These are phyloP conservation scores for Agrocybe praecox DNA, from an alignment of 768 basidiomycete species.

Conservation along the genomic window DNA sequence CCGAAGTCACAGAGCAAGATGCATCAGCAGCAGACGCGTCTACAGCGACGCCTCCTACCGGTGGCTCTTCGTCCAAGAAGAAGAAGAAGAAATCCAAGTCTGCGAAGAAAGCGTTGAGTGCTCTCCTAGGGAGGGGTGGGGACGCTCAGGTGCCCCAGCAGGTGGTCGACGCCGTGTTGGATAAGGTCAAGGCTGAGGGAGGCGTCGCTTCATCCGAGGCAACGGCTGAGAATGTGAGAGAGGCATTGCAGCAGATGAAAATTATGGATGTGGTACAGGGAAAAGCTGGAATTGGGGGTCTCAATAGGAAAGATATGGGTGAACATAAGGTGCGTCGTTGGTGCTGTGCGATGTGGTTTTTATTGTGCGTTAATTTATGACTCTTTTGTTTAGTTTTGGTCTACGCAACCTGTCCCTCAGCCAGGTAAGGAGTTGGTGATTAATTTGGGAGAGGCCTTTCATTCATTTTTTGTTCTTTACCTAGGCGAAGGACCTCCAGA, in stretches of 20 bases:
- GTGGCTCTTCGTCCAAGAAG: constrained; percentile 53
- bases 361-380: not conserved
- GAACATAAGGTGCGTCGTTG: constrained; percentile 76
- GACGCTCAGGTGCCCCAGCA: constrained; percentile 49
- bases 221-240: constrained; percentile 66
- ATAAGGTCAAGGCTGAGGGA: constrained; percentile 65
- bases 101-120: constrained; percentile 50
- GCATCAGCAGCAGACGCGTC: constrained; percentile 33
- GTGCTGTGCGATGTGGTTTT: too few relatives aligned
- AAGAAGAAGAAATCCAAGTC: constrained; percentile 85
- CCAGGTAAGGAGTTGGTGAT: constrained; percentile 52
- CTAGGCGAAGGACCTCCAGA: constrained; percentile 64
- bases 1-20: constrained; percentile 22
- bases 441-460: not conserved
- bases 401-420: constrained; percentile 96
- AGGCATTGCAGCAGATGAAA: constrained; percentile 75
- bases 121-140: constrained; percentile 46
- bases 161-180: constrained; percentile 67
- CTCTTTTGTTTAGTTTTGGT: constrained; percentile 76
- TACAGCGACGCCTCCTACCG: constrained; percentile 38
- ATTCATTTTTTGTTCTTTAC: not conserved
- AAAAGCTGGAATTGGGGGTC: constrained; percentile 74
- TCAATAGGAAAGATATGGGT: constrained; percentile 79
- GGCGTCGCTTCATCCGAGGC: constrained; percentile 44
- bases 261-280: constrained; percentile 86